Percentiles rank a stretch among this genome's conserved stretches.
Conservation (phyloP, 352 stramenopile genomes). For the Elongisporangium anandrum region DNA sequence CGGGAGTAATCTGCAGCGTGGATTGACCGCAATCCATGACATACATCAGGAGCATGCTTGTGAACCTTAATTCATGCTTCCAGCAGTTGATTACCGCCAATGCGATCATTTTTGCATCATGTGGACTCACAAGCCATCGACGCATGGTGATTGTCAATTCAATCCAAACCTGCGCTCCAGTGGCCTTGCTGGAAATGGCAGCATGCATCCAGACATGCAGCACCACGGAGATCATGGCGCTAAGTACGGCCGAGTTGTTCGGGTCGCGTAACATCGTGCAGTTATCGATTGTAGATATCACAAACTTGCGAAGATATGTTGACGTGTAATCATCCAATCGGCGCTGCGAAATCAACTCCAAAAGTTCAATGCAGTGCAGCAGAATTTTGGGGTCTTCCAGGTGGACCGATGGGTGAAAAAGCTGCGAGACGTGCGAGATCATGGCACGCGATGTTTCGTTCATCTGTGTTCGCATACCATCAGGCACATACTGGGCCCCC, state of each 20-base stretch:
- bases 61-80: slow-evolving; percentile 77
- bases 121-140: slow-evolving; percentile 68
- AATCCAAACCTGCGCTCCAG: slow-evolving; percentile 68
- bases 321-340: slow-evolving; percentile 80
- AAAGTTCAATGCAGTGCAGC: slow-evolving; percentile 78
- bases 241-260: slow-evolving; percentile 53
- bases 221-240: slow-evolving; percentile 77
- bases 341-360: slow-evolving; percentile 83
- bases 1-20: slow-evolving; percentile 55
- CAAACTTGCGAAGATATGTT: slow-evolving; percentile 84
- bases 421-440: slow-evolving; percentile 85
- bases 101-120: slow-evolving; percentile 50
- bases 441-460: slow-evolving; percentile 78
- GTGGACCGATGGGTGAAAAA: slow-evolving; percentile 84
- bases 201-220: slow-evolving; percentile 87
- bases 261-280: slow-evolving; percentile 65
- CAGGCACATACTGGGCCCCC: slow-evolving; percentile 63
- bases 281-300: slow-evolving; percentile 82
- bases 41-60: slow-evolving; percentile 80
- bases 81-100: slow-evolving; percentile 77
- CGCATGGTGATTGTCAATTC: slow-evolving; percentile 77
- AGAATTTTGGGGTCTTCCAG: slow-evolving; percentile 82
- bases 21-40: slow-evolving; percentile 75
- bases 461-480: slow-evolving; percentile 79
- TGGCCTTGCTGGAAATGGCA: slow-evolving; percentile 45